A percentile compares a stretch with the other conserved stretches of the same genome.
phyloP scores from a whole-genome alignment of 805 yeast species.

The Saccharomyces eubayanus region DNA sequence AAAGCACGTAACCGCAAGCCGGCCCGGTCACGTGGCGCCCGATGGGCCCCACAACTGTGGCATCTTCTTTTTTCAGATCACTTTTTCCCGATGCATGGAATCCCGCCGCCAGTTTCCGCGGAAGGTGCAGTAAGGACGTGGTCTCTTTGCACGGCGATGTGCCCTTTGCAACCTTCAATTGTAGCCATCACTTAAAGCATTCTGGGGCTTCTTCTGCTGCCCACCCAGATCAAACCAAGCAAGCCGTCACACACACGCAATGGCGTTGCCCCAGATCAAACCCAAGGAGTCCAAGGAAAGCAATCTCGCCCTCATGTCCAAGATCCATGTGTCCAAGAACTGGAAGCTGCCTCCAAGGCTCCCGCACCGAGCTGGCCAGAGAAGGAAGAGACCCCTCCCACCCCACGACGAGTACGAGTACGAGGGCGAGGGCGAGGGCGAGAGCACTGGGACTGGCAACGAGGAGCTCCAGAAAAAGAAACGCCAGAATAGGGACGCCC shows the following conservation, averaged over 20 bases:
- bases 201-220: no score
- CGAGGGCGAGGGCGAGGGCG: not conserved
- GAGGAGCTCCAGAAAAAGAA: conserved; percentile 77
- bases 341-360: conserved; percentile 25
- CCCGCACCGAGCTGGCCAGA: conserved; percentile 39
- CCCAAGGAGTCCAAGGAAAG: conserved; percentile 37
- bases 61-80: not conserved
- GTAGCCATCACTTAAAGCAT: not conserved
- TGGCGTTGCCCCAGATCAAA: not conserved
- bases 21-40: not conserved
- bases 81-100: not conserved
- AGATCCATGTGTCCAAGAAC: conserved; percentile 10
- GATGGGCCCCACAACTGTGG: not conserved
- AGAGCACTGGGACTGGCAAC: conserved; percentile 22
- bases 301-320: conserved; percentile 34
- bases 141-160: not conserved
- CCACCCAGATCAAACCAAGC: no score
- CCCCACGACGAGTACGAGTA: not conserved
- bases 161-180: not conserved
- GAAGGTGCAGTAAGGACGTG: not conserved
- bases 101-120: no score
- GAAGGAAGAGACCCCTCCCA: not conserved
- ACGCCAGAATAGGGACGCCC: conserved; percentile 92
- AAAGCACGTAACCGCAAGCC: not conserved
- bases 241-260: no score